Evolutionary conservation across 108 stramenopile species (phyloP).

Genomic region (Skeletonema grethae): DNA sequence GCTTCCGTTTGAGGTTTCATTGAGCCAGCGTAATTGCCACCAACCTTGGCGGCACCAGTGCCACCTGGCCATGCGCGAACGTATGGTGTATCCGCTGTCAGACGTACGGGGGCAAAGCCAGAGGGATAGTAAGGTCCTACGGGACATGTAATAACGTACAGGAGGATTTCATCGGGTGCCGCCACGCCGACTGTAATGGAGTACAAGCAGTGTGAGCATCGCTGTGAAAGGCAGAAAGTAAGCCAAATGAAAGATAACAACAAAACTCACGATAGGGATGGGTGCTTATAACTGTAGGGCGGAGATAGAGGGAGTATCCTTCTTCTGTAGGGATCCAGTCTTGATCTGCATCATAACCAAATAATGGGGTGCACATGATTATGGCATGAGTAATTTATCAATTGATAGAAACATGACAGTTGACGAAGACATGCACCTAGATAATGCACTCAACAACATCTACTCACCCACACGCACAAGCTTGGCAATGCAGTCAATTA

Average conservation of each 20-base stretch:
- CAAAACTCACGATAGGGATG: constrained; percentile 52
- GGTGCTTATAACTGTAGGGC: constrained; percentile 94
- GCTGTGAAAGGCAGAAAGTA: no score
- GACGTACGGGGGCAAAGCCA: constrained; percentile 91
- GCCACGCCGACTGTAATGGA: constrained; percentile 57
- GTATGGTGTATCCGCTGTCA: constrained; percentile 84
- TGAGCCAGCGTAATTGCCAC: constrained; percentile 96
- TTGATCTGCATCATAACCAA: constrained; percentile 43
- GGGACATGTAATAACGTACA: constrained; percentile 87
- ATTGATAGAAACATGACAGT: background rate
- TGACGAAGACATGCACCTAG: background rate
- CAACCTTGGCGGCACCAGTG: constrained; percentile 87
- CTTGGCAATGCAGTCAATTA: constrained; percentile 79
- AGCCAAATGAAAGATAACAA: no score
- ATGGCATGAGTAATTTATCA: background rate
- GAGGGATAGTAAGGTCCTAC: constrained; percentile 94
- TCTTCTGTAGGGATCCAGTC: constrained; percentile 94
- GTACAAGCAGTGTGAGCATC: no score
- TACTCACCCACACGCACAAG: constrained; percentile 59
- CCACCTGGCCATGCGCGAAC: constrained; percentile 98
- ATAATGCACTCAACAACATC: background rate
- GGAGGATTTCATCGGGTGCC: constrained; percentile 64
- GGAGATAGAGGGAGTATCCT: constrained; percentile 96
- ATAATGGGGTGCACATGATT: background rate
- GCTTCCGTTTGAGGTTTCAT: constrained; percentile 87